Conservation (phyloP, 1,284 basidiomycete species). For the Gymnopus androsaceus region DNA sequence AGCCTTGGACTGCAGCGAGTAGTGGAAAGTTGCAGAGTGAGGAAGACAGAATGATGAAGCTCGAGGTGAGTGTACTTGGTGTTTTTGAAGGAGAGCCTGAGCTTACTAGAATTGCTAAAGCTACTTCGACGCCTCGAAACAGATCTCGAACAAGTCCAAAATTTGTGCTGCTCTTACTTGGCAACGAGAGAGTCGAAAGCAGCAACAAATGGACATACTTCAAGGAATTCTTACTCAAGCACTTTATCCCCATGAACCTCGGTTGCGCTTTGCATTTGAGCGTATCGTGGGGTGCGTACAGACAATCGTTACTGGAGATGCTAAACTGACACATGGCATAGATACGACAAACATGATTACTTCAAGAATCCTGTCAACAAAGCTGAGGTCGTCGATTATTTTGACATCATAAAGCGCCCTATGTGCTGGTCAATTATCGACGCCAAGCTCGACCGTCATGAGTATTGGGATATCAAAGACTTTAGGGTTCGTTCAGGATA, state of each 20-base stretch:
- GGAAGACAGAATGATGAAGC: slow-evolving; percentile 82
- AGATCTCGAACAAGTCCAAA: slow-evolving; percentile 78
- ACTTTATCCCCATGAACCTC: slow-evolving; percentile 69
- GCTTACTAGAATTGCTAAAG: slow-evolving; percentile 42
- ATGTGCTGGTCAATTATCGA: slow-evolving; percentile 91
- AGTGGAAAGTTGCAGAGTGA: slow-evolving; percentile 71
- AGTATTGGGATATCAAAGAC: slow-evolving; percentile 74
- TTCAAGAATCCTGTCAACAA: slow-evolving; percentile 85
- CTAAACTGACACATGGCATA: slow-evolving; percentile 31
- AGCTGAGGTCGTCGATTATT: slow-evolving; percentile 88
- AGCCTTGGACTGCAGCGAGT: slow-evolving; percentile 92
- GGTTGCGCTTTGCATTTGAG: slow-evolving; percentile 68
- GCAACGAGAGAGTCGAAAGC: slow-evolving; percentile 86
- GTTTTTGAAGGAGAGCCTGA: neutral
- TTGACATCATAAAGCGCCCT: slow-evolving; percentile 81
- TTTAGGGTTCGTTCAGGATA: slow-evolving; percentile 66
- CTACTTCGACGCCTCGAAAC: slow-evolving; percentile 70
- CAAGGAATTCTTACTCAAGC: slow-evolving; percentile 65
- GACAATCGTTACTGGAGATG: slow-evolving; percentile 8
- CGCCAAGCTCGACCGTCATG: slow-evolving; percentile 73
- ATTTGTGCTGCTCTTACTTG: slow-evolving; percentile 73
- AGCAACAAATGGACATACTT: slow-evolving; percentile 71
- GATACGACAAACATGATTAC: slow-evolving; percentile 72
- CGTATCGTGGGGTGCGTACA: slow-evolving; percentile 67
- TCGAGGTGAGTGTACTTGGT: slow-evolving; percentile 57